These are phyloP conservation scores for Typha latifolia DNA, from an alignment of 176 grass and related monocot genomes.

Conservation along the genomic window DNA sequence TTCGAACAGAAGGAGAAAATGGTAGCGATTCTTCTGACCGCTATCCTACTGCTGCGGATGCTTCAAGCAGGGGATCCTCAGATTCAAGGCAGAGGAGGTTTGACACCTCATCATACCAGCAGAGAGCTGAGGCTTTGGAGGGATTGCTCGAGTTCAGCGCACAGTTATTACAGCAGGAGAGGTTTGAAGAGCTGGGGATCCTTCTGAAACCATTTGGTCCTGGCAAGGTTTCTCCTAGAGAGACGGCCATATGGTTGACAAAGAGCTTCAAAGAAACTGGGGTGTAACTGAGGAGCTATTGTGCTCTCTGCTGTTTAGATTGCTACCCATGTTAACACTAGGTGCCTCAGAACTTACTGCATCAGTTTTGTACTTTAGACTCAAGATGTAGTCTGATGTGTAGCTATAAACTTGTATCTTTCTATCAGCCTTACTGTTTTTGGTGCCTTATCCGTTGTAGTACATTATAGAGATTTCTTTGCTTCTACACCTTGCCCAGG, in stretches of 20 bases:
- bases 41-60: constrained; percentile 23
- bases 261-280: constrained; percentile 77
- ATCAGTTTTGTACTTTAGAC: neutral
- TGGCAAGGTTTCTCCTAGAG: constrained; percentile 73
- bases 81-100: constrained; percentile 64
- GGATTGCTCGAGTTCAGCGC: constrained; percentile 96
- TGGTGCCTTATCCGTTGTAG: too few species aligned
- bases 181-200: constrained; percentile 70
- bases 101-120: constrained; percentile 58
- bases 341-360: neutral
- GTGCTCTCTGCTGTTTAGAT: neutral
- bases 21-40: constrained; percentile 6
- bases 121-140: constrained; percentile 81
- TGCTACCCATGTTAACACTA: neutral
- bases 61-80: constrained; percentile 37
- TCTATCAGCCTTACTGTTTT: neutral
- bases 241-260: constrained; percentile 89
- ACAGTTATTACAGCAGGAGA: constrained; percentile 73
- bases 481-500: too few species aligned
- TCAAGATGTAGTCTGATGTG: neutral
- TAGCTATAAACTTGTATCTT: neutral
- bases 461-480: too few species aligned
- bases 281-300: constrained; percentile 16
- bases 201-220: constrained; percentile 84
- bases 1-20: constrained; percentile 28